Evolutionary conservation across 2,329 filamentous ascomycete species (phyloP).

Genomic region (Alternaria rosae): DNA sequence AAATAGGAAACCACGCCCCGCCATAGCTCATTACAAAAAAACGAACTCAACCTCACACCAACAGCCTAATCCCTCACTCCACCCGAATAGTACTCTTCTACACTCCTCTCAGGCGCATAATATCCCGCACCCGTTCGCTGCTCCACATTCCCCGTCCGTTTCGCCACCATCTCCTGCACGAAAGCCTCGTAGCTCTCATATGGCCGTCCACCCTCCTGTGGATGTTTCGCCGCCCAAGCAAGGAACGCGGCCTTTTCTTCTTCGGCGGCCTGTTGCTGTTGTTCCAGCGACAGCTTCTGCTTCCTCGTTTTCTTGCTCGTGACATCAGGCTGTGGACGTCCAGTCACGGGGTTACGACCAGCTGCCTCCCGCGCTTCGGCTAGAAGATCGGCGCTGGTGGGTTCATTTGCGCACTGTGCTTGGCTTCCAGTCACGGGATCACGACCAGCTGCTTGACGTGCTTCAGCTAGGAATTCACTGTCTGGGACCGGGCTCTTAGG

Average conservation of each 20-base stretch:
- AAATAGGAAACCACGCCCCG: neutral
- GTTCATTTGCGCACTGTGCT: neutral
- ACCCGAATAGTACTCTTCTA: slow-evolving; percentile 30
- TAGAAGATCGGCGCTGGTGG: neutral
- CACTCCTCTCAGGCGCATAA: slow-evolving; percentile 33
- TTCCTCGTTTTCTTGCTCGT: neutral
- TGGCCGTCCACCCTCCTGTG: slow-evolving; percentile 11
- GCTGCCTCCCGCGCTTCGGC: neutral
- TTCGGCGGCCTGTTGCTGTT: neutral
- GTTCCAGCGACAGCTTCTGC: neutral
- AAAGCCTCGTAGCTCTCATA: slow-evolving; percentile 22
- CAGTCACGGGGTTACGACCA: neutral
- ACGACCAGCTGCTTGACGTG: slow-evolving; percentile 22
- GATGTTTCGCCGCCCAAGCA: slow-evolving; percentile 10
- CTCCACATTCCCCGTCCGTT: slow-evolving; percentile 18
- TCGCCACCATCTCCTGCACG: slow-evolving; percentile 18
- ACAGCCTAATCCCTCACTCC: slow-evolving; percentile 6
- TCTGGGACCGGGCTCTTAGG: neutral
- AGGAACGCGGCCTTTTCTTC: slow-evolving; percentile 11
- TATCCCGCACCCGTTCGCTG: slow-evolving; percentile 18
- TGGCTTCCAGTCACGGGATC: slow-evolving; percentile 28
- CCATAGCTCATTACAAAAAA: neutral
- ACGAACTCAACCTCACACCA: neutral
- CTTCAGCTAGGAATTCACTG: slow-evolving; percentile 29
- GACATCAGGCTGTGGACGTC: neutral